Evolutionary conservation across 768 basidiomycete species (phyloP).

Genomic region (Trametes cubensis): DNA sequence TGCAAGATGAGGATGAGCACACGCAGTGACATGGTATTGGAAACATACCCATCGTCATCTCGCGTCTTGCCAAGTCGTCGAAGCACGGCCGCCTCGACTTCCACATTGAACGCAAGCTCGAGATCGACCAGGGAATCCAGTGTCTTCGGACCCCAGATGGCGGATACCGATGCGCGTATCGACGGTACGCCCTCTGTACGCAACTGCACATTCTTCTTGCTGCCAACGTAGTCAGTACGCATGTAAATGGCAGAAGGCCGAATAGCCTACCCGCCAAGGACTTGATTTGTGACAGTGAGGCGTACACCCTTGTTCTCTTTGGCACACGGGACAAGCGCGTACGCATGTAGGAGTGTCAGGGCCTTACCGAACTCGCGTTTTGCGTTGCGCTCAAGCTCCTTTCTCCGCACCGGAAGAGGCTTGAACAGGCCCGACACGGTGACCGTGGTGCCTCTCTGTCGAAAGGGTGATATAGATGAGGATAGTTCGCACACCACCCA

Average conservation of each 20-base stretch:
- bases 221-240: conserved; percentile 28
- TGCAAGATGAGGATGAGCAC: background rate
- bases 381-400: conserved; percentile 85
- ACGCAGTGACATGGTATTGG: background rate
- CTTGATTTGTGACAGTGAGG: conserved; percentile 70
- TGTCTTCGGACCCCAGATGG: conserved; percentile 85
- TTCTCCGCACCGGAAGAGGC: conserved; percentile 85
- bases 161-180: conserved; percentile 61
- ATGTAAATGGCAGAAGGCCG: conserved; percentile 28
- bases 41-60: conserved; percentile 19
- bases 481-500: background rate
- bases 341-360: conserved; percentile 78
- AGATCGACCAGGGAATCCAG: conserved; percentile 78
- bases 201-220: conserved; percentile 69
- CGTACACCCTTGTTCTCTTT: conserved; percentile 62
- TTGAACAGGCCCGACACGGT: conserved; percentile 71
- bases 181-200: conserved; percentile 71
- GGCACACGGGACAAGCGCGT: conserved; percentile 83
- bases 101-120: conserved; percentile 67
- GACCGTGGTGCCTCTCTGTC: conserved; percentile 86
- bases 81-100: conserved; percentile 58
- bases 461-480: background rate
- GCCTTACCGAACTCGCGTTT: conserved; percentile 92
- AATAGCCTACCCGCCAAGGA: conserved; percentile 60
- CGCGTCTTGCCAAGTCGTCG: conserved; percentile 42